Evolutionary conservation across 306 rosid species (phyloP), one percentile per base, ranked within the genome.

Genomic region (Sphenostylis stenocarpa): DNA sequence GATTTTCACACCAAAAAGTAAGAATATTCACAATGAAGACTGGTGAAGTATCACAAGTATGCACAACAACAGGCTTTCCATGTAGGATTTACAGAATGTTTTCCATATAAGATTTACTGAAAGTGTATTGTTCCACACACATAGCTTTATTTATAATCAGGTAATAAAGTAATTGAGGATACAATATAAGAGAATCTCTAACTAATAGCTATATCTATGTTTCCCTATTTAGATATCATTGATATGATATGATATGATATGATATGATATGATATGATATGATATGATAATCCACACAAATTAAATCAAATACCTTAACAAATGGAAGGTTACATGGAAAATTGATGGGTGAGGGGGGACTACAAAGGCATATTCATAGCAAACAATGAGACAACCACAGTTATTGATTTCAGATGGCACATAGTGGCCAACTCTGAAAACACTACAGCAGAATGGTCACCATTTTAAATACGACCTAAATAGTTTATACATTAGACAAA

Each of bases 1-100:
- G 49, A 66, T 60, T 63, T 64, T 67, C 67, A 71, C 71, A 75
- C 69, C 67, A 28, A 39, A n/a, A 29, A 82, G 33, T 70, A 49
- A 58, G 52, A 84, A 38, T 70, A 66, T 72, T 57, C 56, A 80
- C 34, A 58, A 0, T 10, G 65, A 33, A 11, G 33, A 51, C 24
- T 51, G 34, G 60, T 23, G 10, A 82, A 52, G 57, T 43, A 31
- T 38, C 31, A n/a, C 73, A 72, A 58, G 56, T 36, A 76, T 38
- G 69, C 29, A 19, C 80, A 76, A 38, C 58, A 23, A 52, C 31
- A 67, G 72, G 51, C 57, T 10, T 45, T 66, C 70, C 21, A 38
- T 38, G 9, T 38, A 38, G 13, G 43, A 9, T 8, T 38, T 8
- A 38, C 43, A 0, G 2, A 38, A 38, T 8, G 43, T 38, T 10